Conservation (phyloP, 2,329 filamentous ascomycete genomes). For the Zasmidium cellare region DNA sequence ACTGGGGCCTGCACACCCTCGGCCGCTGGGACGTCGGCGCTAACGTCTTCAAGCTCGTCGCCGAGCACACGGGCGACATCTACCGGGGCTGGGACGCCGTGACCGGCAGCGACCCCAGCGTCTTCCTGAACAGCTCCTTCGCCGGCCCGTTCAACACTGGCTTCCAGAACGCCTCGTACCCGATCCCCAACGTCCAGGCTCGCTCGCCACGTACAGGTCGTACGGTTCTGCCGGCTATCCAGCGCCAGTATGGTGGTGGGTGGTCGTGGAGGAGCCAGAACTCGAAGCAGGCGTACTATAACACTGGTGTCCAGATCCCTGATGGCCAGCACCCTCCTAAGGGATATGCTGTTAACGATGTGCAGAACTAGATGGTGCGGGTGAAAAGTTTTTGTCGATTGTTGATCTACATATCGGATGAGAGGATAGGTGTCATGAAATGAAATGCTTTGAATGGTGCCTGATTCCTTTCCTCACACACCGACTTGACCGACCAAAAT, state of each 20-base stretch:
- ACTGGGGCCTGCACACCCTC: conserved; percentile 47
- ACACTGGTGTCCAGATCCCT: conserved; percentile 31
- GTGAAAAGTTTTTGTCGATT: neutral
- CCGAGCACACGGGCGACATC: conserved; percentile 36
- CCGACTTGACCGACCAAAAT: too few species aligned
- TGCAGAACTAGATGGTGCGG: neutral
- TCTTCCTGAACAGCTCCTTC: conserved; percentile 36
- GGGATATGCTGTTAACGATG: conserved; percentile 23
- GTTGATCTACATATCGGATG: too few species aligned
- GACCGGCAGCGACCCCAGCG: conserved; percentile 24
- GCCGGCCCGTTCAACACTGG: conserved; percentile 34
- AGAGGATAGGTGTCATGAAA: too few species aligned
- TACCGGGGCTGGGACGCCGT: conserved; percentile 28
- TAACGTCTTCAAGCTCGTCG: conserved; percentile 45
- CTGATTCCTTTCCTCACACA: too few species aligned
- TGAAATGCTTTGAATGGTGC: too few species aligned
- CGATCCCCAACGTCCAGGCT: conserved; percentile 32
- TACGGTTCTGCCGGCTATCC: conserved; percentile 33
- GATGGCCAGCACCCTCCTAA: conserved; percentile 36
- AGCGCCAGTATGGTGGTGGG: conserved; percentile 25
- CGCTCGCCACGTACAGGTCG: conserved; percentile 28
- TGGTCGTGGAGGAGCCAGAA: neutral
- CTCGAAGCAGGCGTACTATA: conserved; percentile 30
- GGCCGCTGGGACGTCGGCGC: conserved; percentile 50
- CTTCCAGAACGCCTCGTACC: conserved; percentile 26